Conservation (phyloP, 495 filamentous ascomycete species). For the Aspergillus conjunctus region DNA sequence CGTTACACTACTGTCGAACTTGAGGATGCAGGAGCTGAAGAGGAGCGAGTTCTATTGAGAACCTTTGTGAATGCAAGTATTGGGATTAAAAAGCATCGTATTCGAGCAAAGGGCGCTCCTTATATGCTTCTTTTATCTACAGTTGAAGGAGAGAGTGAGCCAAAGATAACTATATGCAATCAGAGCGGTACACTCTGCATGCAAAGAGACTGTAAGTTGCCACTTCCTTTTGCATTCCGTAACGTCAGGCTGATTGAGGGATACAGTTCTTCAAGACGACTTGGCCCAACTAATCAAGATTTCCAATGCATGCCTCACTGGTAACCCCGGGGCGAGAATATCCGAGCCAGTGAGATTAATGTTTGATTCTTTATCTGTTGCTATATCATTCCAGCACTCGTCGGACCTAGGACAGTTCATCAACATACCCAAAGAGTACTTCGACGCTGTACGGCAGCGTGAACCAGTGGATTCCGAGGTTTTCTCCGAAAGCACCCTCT, state of each 20-base stretch:
- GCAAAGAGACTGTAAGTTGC: constrained; percentile 38
- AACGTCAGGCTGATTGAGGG: neutral
- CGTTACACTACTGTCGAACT: constrained; percentile 42
- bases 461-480: constrained; percentile 41
- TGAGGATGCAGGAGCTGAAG: constrained; percentile 43
- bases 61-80: constrained; percentile 48
- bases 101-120: constrained; percentile 41
- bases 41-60: constrained; percentile 43
- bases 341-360: constrained; percentile 37
- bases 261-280: constrained; percentile 28
- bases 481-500: constrained; percentile 40
- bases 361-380: constrained; percentile 35
- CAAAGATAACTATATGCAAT: constrained; percentile 46
- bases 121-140: constrained; percentile 47
- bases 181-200: constrained; percentile 46
- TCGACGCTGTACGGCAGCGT: constrained; percentile 38
- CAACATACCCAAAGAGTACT: constrained; percentile 40
- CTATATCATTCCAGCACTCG: constrained; percentile 39
- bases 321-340: constrained; percentile 24
- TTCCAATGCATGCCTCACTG: constrained; percentile 21
- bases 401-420: constrained; percentile 37
- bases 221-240: neutral
- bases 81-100: constrained; percentile 41
- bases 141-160: constrained; percentile 44
- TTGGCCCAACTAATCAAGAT: constrained; percentile 27